Base-by-base conservation (phyloP, 768 basidiomycete genomes). In the Suillus cothurnatus region DNA sequence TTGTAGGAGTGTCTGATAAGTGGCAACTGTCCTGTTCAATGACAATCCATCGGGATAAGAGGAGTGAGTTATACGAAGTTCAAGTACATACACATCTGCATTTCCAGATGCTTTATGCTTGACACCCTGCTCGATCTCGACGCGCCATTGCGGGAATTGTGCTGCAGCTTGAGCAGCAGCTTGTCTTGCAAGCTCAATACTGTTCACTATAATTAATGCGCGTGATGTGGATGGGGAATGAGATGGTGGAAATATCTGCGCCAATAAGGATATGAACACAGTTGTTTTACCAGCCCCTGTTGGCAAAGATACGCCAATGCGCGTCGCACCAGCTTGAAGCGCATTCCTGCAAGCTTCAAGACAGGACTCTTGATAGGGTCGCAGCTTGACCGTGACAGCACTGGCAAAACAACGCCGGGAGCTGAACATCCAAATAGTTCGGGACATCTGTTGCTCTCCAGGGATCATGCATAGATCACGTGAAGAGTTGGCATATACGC, bases 121-220 rank as follows among this genome's bases (percentile, higher is more conserved):
- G 21, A 73, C 69, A 4, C 94, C 94, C 77, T 99, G 97, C 76
- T 99, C 97, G 59, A 99, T 92, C 77, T 99, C 96, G 3, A 98
- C 89, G 14, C 77, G 82, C 87, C 92, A 90, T 6, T 86, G 76
- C 1, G 94, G 91, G 71, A 89, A 88, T 38, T 92, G 75, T 32
- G 78, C 77, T 65, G 80, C 74, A 9, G 92, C 90, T 69, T 94
- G 92, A 23, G 80, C 79, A 15, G 93, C 92, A 6, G 95, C 90
- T 75, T 99, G 97, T 49, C 84, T 83, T 4, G 95, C 97, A 32
- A 98, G 87, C 74, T 98, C 95, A 23, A 96, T 80, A 69, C 88
- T 93, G 69, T 94, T 95, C 43, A 98, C 95, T 34, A 99, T 83
- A 67, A 98, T 88, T 65, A 99, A 78, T 8, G 92, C 86, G 57